A percentile compares a stretch with the other conserved stretches of the same genome.
phyloP scores from a whole-genome alignment of 2,329 filamentous ascomycete genomes.

The Aureobasidium melanogenum region DNA sequence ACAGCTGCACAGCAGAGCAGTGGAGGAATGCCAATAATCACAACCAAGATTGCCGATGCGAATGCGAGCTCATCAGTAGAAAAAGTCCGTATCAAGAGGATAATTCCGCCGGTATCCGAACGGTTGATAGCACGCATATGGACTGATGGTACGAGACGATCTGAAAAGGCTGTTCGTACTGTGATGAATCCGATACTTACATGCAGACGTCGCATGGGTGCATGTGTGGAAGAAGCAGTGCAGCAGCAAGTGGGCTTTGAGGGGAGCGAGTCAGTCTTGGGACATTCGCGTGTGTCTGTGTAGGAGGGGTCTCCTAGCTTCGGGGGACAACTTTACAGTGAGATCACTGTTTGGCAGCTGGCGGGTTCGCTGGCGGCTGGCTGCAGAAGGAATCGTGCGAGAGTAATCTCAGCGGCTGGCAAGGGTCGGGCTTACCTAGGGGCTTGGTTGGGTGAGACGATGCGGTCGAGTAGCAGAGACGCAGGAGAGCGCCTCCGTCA shows the following conservation, averaged over 20 bases:
- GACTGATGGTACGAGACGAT: neutral
- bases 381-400: neutral
- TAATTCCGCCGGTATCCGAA: neutral
- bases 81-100: neutral
- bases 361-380: neutral
- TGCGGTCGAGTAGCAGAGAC: neutral
- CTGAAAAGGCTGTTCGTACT: neutral
- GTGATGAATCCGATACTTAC: neutral
- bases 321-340: neutral
- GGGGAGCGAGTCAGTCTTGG: neutral
- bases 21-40: neutral
- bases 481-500: neutral
- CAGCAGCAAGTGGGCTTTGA: neutral
- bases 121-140: neutral
- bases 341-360: neutral
- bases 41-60: neutral
- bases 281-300: neutral
- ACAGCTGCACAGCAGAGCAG: neutral
- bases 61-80: neutral
- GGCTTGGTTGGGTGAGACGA: neutral
- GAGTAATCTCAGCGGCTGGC: neutral
- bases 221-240: neutral
- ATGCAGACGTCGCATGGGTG: neutral
- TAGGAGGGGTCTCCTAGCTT: neutral
- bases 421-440: constrained; percentile 1